phyloP scores from a whole-genome alignment of 257 asterid genomes.

The Fraxinus anomala region DNA sequence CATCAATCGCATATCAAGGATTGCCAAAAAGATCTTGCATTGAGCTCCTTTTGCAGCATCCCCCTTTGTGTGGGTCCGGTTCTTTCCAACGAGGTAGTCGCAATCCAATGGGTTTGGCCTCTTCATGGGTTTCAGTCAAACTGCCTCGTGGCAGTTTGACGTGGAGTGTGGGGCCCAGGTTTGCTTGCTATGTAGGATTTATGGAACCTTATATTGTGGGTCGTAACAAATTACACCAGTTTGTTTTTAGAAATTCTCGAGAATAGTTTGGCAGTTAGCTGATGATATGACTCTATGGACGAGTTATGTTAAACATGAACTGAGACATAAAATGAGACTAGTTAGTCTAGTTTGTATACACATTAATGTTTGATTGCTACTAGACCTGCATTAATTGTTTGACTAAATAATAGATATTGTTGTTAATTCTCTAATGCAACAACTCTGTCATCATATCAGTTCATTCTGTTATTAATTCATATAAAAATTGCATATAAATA shows the following conservation, averaged over 20 bases:
- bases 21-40: too few relatives aligned
- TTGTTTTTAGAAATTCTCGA: not conserved
- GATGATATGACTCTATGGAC: not conserved
- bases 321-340: not conserved
- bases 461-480: not conserved
- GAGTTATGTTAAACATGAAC: slow-evolving; percentile 6
- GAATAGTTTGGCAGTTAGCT: not conserved
- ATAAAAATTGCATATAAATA: not conserved
- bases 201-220: too few relatives aligned
- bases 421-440: not conserved
- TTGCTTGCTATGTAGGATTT: too few relatives aligned
- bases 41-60: too few relatives aligned
- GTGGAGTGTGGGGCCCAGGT: too few relatives aligned
- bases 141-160: too few relatives aligned
- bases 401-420: not conserved
- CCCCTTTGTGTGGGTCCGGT: too few relatives aligned
- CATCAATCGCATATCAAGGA: too few relatives aligned
- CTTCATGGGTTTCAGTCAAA: too few relatives aligned
- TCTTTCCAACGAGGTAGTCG: too few relatives aligned
- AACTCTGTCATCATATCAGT: not conserved
- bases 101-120: too few relatives aligned
- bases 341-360: not conserved
- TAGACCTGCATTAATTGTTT: not conserved
- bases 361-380: not conserved
- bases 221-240: too few relatives aligned